A percentile compares a stretch with the other conserved stretches of the same genome.
These are phyloP conservation scores for Monilinia vaccinii-corymbosi DNA, from an alignment of 2,329 filamentous ascomycete species.

Conservation along the genomic window DNA sequence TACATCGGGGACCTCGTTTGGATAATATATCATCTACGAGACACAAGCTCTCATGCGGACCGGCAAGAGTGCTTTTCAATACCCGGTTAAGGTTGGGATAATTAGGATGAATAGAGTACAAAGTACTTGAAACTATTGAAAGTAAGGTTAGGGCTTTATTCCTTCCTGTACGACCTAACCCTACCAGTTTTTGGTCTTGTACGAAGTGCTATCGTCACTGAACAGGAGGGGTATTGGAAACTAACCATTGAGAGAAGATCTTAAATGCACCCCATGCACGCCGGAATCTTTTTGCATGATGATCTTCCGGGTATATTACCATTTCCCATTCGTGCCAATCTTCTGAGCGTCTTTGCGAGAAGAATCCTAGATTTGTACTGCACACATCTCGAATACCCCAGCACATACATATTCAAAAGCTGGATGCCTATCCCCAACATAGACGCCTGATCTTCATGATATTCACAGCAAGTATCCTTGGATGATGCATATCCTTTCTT, in stretches of 20 bases:
- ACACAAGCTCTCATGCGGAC: neutral
- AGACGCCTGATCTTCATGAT: neutral
- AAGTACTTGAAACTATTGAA: neutral
- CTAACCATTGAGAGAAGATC: neutral
- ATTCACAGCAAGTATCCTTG: neutral
- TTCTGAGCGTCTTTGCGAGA: neutral
- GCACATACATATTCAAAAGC: neutral
- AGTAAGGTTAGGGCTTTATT: neutral
- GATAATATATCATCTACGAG: neutral
- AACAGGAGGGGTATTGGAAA: neutral
- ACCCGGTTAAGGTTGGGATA: neutral
- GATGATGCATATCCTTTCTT: neutral
- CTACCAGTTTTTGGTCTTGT: neutral
- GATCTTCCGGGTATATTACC: neutral
- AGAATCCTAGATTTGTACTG: neutral
- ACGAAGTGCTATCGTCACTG: neutral
- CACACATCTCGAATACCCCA: neutral
- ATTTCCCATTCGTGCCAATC: neutral
- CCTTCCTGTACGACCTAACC: neutral
- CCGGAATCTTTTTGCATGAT: constrained; percentile 9
- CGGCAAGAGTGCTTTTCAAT: neutral
- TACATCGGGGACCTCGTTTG: neutral
- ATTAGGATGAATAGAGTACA: neutral
- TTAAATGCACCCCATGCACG: constrained; percentile 1
- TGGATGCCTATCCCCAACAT: neutral